Evolutionary conservation across 164 flowering plant species (phyloP), one percentile per base, ranked within the genome.

Genomic region (Kingdonia uniflora): DNA sequence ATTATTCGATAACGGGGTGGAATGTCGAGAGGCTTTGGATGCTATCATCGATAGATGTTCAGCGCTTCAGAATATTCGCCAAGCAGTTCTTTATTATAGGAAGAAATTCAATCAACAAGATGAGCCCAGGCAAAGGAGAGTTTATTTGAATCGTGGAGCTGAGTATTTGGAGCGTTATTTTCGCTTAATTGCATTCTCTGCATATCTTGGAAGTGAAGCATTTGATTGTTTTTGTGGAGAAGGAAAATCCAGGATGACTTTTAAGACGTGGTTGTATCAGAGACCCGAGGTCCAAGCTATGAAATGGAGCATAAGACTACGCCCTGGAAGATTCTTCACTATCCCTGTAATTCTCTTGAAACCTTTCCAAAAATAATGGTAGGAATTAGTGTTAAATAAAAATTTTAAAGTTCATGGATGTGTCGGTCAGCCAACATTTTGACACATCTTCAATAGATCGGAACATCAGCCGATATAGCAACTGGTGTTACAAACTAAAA

Each of bases 81-180:
- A 76, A 75, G 97, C 97, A 66, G 97, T 91, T 71, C 73, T 91
- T 58, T 73, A 74, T 37, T 91, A 87, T 71, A 79, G 85, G 58
- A 81, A 87, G 72, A 74, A 77, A 29, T 85, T 91, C 63, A 91
- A 91, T 68, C 97, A 81, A 64, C 97, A 90, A 57, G 76, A 80
- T 74, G 84, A 87, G 67, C 95, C 84, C 14, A 77, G 95, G 66
- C 92, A 74, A 16, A 79, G 97, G 65, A 83, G 92, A 63, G 80
- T 87, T 54, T 92, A 95, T 44, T 55, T 91, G 66, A 82, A 81
- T 62, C 97, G 97, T 72, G 97, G 95, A 61, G 97, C 92, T 63
- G 97, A 91, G 65, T 91, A 87, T 65, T 71, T 91, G 71, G 97
- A 91, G 66, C 81, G 96, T 14, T 91, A 91, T 68, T 85, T 91